Evolutionary conservation across 192 early-diverging fungal species (phyloP), one percentile per base, ranked within the genome.

Genomic region (Oehlia diaphana): DNA sequence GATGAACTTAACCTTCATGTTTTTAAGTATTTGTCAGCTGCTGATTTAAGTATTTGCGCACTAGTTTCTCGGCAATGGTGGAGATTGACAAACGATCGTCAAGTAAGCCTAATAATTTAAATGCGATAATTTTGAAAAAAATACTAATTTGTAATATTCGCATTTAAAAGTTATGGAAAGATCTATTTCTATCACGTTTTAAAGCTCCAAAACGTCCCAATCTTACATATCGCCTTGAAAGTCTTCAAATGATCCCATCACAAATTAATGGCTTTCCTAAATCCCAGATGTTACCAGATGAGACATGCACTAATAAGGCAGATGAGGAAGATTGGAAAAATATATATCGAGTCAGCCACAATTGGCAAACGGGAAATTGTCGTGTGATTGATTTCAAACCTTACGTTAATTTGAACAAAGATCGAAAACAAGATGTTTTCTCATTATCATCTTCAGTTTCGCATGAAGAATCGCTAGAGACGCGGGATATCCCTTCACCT

Each of bases 351-450:
- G 74, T 89, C 3, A 83, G 83, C 39, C 88, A 89, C 42, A 89
- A 87, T 58, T 89, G 88, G 88, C 69, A 82, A 71, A 79, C 85
- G 64, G 88, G 88, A 81, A 88, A 82, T 61, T 80, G 77, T 74
- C 67, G 61, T 13, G 73, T 75, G 10, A 62, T 75, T 16, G 31
- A 75, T 28, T 75, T 75, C 50, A 53, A 75, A 62, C 73, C 73
- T 50, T 50, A 75, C n/a, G 50, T 26, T 62, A 28, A 31, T 53
- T 33, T 35, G 28, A 44, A 37, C 39, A 10, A 72, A 50, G 12
- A 50, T 50, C 71, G 9, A 33, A 16, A 23, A 16, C 65, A 67
- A 35, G 6, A 72, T 21, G 6, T n/a, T 39, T 72, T n/a, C 37
- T 49, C 42, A n/a, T 12, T 10, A 2, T 72, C 37, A 14, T 26